phyloP scores from a whole-genome alignment of 2,329 filamentous ascomycete species.

The Bipolaris victoriae region DNA sequence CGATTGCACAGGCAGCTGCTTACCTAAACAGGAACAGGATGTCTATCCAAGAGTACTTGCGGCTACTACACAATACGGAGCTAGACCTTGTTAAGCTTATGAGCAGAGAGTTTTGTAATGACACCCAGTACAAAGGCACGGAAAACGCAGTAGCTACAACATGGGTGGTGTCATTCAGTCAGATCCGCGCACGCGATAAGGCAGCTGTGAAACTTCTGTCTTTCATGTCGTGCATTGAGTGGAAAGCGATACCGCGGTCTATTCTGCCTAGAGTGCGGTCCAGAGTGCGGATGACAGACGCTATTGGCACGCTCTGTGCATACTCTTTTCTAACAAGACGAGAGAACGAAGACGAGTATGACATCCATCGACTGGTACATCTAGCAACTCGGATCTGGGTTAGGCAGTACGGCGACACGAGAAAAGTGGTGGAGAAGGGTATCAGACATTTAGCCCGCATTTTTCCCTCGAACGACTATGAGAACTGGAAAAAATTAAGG shows the following conservation, averaged over 20 bases:
- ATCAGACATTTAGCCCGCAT: neutral
- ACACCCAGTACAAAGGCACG: slow-evolving; percentile 43
- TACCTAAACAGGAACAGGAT: slow-evolving; percentile 47
- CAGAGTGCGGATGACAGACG: slow-evolving; percentile 19
- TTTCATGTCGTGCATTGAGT: slow-evolving; percentile 35
- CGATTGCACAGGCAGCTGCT: slow-evolving; percentile 46
- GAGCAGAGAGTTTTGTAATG: slow-evolving; percentile 49
- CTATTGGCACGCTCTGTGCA: slow-evolving; percentile 29
- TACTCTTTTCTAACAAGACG: slow-evolving; percentile 30
- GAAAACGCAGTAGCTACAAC: slow-evolving; percentile 52
- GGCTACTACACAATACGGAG: slow-evolving; percentile 40
- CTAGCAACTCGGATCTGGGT: slow-evolving; percentile 20
- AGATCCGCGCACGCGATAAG: slow-evolving; percentile 29
- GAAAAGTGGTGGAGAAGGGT: neutral
- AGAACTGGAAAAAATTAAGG: neutral
- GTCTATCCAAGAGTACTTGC: slow-evolving; percentile 43
- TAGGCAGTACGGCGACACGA: neutral
- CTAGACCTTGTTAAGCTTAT: slow-evolving; percentile 45
- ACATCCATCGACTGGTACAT: slow-evolving; percentile 26
- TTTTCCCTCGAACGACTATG: neutral
- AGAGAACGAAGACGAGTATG: neutral
- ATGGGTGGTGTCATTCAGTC: slow-evolving; percentile 54
- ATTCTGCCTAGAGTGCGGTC: slow-evolving; percentile 19
- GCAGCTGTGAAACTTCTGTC: slow-evolving; percentile 47
- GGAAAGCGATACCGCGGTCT: slow-evolving; percentile 27